These are phyloP conservation scores for Phialophora tarda DNA, from an alignment of 2,329 filamentous ascomycete species.

Conservation along the genomic window DNA sequence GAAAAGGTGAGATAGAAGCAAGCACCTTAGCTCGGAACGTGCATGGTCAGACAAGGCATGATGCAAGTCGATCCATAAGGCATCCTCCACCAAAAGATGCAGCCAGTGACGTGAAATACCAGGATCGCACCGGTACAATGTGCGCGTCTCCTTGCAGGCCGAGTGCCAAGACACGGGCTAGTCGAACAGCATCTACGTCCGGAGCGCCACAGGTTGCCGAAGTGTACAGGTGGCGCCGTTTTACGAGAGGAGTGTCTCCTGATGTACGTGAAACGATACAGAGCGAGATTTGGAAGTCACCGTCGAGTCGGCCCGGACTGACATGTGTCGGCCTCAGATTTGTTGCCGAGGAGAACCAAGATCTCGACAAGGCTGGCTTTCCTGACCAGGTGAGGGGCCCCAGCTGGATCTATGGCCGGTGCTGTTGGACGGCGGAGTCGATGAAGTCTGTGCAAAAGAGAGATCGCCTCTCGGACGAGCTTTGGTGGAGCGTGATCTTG, in stretches of 20 bases:
- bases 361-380: constrained; percentile 10
- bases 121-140: not conserved
- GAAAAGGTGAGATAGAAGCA: not conserved
- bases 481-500: not conserved
- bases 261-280: constrained; percentile 3
- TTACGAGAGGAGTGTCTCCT: not conserved
- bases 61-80: not conserved
- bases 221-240: not conserved
- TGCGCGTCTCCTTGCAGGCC: not conserved
- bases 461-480: not conserved
- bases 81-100: not conserved
- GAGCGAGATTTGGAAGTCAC: not conserved
- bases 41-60: not conserved
- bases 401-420: not conserved
- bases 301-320: not conserved
- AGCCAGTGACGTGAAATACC: not conserved
- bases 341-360: not conserved
- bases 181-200: not conserved
- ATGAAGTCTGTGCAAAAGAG: not conserved
- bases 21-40: not conserved
- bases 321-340: constrained; percentile 14
- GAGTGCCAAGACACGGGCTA: not conserved
- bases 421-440: not conserved
- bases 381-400: not conserved
- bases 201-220: not conserved